Base-by-base conservation (phyloP, 192 early-diverging fungal genomes). In the Haplosporangium gracile region DNA sequence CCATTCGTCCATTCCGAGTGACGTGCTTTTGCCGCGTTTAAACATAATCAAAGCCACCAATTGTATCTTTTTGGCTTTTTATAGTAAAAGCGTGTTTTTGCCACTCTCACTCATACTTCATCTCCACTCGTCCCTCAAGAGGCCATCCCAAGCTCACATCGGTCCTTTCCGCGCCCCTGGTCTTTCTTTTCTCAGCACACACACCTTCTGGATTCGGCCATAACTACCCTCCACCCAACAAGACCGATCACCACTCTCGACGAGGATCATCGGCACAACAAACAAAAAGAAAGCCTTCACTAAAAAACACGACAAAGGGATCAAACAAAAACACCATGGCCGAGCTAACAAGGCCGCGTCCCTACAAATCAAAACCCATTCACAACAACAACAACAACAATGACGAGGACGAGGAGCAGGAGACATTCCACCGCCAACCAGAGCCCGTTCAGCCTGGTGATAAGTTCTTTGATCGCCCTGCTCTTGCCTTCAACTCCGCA, bases 241-340 rank as follows among this genome's bases (percentile, higher is more conserved):
- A 65, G 29, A 32, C 7, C 29, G 60, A 65, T 65, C 60, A 65
- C 60, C 13, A 65, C 11, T 32, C n/a, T 32, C 60, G 29, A 65
- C n/a, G 3, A 65, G 29, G 60, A 65, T 32, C 60, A 32, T 65
- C 60, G 13, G 26, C 10, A 9, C 13, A 65, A 26, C 13, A 65
- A 65, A 32, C 60, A 65, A 57, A 32, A 65, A 32, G 26, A 45
- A 45, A 45, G 49, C 49, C 49, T 15, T 49, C 15, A 29, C 45
- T 15, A 15, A 49, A 47, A 42, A n/a, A 26, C 45, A 49, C 29
- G 43, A 71, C 22, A 71, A 68, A 71, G 39, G 70, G 70, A 38
- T 71, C 70, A 71, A 22, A 51, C 18, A 5, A 20, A 51, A 51
- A 55, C 42, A 79, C 5, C 32, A 79, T 79, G 77, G 68, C 77